Evolutionary conservation across 139 green algal genomes (phyloP).

Genomic region (Nannochloris sp.): DNA sequence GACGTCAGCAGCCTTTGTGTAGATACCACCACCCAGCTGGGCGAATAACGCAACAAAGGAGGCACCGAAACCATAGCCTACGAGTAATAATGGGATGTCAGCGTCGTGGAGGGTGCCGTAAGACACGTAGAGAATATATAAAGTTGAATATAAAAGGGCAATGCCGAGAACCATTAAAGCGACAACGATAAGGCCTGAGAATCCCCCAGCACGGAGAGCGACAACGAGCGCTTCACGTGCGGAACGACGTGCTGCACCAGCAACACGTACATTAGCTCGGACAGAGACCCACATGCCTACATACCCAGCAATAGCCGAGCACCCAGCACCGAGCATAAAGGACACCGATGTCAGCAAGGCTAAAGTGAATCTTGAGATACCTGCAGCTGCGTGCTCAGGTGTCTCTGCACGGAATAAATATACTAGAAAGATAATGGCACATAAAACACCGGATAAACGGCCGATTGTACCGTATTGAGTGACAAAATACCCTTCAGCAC

Average conservation of each 20-base stretch:
- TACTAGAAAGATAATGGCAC: slow-evolving; percentile 40
- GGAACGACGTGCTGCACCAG: slow-evolving; percentile 33
- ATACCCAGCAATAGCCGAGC: slow-evolving; percentile 44
- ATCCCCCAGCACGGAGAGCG: slow-evolving; percentile 53
- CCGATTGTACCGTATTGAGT: slow-evolving; percentile 57
- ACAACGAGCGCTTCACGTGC: slow-evolving; percentile 53
- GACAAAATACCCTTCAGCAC: slow-evolving; percentile 54
- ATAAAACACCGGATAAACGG: slow-evolving; percentile 38
- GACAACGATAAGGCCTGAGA: slow-evolving; percentile 50
- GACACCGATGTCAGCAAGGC: slow-evolving; percentile 42
- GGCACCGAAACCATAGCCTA: slow-evolving; percentile 60
- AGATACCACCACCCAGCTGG: slow-evolving; percentile 63
- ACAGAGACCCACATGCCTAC: slow-evolving; percentile 61
- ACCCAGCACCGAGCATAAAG: slow-evolving; percentile 51
- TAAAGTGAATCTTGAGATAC: slow-evolving; percentile 27
- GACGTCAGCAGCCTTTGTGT: slow-evolving; percentile 73
- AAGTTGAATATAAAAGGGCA: slow-evolving; percentile 22
- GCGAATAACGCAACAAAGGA: slow-evolving; percentile 61
- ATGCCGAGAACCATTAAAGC: slow-evolving; percentile 36
- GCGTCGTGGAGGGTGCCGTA: neutral
- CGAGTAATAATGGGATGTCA: slow-evolving; percentile 22
- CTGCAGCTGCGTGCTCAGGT: slow-evolving; percentile 42
- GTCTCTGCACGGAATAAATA: slow-evolving; percentile 51
- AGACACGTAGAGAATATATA: slow-evolving; percentile 4
- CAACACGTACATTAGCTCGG: slow-evolving; percentile 50